Evolutionary conservation across 441 rosid species (phyloP).

Genomic region (Sinapis alba): DNA sequence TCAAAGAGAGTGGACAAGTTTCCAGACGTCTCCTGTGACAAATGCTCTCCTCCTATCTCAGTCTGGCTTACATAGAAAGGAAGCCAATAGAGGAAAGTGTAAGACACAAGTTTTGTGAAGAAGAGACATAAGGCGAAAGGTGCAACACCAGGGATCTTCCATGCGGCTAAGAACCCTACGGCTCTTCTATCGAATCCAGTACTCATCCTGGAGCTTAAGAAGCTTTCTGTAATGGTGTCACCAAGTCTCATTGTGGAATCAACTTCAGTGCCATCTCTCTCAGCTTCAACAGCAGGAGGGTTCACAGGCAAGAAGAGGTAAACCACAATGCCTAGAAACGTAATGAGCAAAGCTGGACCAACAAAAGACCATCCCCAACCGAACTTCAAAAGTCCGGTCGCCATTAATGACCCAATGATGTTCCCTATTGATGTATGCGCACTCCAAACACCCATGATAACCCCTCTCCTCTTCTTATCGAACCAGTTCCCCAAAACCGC

Average conservation of each 20-base stretch:
- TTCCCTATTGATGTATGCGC: constrained; percentile 90
- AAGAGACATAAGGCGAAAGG: constrained; percentile 87
- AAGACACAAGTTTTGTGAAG: constrained; percentile 85
- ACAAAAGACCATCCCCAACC: constrained; percentile 99
- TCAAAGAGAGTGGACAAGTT: constrained; percentile 81
- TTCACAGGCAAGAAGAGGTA: constrained; percentile 66
- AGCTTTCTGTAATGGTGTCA: constrained; percentile 55
- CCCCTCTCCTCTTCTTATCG: constrained; percentile 79
- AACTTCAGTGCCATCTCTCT: constrained; percentile 52
- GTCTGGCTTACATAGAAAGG: constrained; percentile 90
- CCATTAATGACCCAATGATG: constrained; percentile 74
- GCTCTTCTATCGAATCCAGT: constrained; percentile 47
- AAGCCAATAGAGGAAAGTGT: constrained; percentile 93
- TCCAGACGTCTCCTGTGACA: constrained; percentile 71
- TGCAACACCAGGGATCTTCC: constrained; percentile 94
- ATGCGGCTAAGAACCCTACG: constrained; percentile 84
- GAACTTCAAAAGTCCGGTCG: constrained; percentile 62
- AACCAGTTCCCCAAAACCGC: constrained; percentile 92
- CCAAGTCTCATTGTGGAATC: constrained; percentile 45
- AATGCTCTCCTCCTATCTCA: constrained; percentile 78
- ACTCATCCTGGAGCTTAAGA: constrained; percentile 42
- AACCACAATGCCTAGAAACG: constrained; percentile 57
- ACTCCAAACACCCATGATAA: constrained; percentile 96
- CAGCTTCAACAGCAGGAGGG: constrained; percentile 68
- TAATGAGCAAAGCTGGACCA: constrained; percentile 66